Evolutionary conservation across 2,329 filamentous ascomycete genomes (phyloP), one percentile per base, ranked within the genome.

Genomic region (Cercospora berteroae): DNA sequence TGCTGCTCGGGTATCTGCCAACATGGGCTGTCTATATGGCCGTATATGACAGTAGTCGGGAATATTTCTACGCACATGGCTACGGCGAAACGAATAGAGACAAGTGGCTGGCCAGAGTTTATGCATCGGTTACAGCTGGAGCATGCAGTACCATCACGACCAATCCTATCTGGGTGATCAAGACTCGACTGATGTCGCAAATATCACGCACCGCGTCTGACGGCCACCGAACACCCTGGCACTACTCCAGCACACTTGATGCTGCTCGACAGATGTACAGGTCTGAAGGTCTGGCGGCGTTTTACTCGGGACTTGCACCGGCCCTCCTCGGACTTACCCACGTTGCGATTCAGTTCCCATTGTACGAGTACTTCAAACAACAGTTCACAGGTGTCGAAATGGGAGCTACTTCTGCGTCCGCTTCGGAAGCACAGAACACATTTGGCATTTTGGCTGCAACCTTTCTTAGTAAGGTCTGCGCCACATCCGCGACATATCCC

Each of bases 111-210:
- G 87, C 94, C 74, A 93, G 92, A 77, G 90, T 95, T 72, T 94
- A 91, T 83, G 95, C 95, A 23, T 97, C 95, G 9, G 88, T 99
- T 68, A 87, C 93, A 65, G 95, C 94, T 25, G 95, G 95, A 63
- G 93, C 89, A 69, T 97, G 91, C 81, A 97, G 94, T 72, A 99
- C 95, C 4, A 86, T 98, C 70, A 91, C 90, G 70, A 99, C 95
- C 25, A 99, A 98, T 79, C 95, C 95, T 0, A 99, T 99, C 69
- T 99, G 95, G 95, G 95, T 99, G 42, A 97, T 99, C 82, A 99
- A 99, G 81, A 99, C 95, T 59, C 87, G 95, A 72, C 87, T 99
- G 74, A 98, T 98, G 95, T 97, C 95, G 42, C 95, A 98, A 82
- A 90, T 89, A 23, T 89, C 87, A 71, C 79, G 83, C 42, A 84